Evolutionary conservation across 371 early-diverging fungal species (phyloP).

Genomic region (Rhizopus microsporus): DNA sequence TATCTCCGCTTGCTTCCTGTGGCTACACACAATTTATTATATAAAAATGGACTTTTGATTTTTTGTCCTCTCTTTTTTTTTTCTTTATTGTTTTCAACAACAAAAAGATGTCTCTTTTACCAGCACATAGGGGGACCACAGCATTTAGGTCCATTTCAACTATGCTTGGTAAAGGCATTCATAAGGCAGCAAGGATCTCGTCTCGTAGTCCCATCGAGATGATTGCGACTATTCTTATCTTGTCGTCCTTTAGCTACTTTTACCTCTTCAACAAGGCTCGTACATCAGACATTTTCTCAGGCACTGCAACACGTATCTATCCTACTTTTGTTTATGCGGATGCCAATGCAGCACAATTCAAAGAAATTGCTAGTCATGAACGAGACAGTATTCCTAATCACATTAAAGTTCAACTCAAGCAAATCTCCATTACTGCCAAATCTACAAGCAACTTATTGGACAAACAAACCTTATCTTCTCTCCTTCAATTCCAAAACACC

Average conservation of each 20-base stretch:
- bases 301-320: slow-evolving; percentile 53
- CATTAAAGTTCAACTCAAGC: slow-evolving; percentile 55
- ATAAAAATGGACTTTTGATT: too few relatives aligned
- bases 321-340: slow-evolving; percentile 55
- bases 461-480: slow-evolving; percentile 43
- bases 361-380: slow-evolving; percentile 33
- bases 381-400: slow-evolving; percentile 39
- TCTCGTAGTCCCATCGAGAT: slow-evolving; percentile 79
- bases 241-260: slow-evolving; percentile 77
- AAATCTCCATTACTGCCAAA: slow-evolving; percentile 41
- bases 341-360: slow-evolving; percentile 34
- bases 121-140: slow-evolving; percentile 24
- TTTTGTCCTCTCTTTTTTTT: background rate
- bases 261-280: slow-evolving; percentile 74
- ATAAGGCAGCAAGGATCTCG: slow-evolving; percentile 33
- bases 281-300: slow-evolving; percentile 68
- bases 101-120: slow-evolving; percentile 19
- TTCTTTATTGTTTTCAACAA: background rate
- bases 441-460: slow-evolving; percentile 39
- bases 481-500: slow-evolving; percentile 51
- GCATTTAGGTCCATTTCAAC: slow-evolving; percentile 33
- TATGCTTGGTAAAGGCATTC: slow-evolving; percentile 32
- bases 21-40: too few relatives aligned
- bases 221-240: slow-evolving; percentile 71
- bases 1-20: too few relatives aligned